A percentile compares a stretch with the other conserved stretches of the same genome.
Evolutionary conservation across 345 rosid genomes (phyloP).

Genomic region (Orychophragmus violaceus): DNA sequence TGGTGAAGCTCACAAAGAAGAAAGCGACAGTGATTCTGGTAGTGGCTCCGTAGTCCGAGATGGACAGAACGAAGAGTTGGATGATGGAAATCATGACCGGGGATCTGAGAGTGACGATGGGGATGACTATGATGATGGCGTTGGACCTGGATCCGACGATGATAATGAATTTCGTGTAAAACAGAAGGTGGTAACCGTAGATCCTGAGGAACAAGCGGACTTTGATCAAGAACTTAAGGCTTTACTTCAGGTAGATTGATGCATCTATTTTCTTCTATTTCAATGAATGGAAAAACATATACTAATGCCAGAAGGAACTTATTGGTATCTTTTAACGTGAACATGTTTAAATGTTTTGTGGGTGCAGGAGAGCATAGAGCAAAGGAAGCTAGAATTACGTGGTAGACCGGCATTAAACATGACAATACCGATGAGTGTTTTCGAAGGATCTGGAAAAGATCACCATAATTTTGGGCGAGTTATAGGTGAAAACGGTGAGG

Average conservation of each 20-base stretch:
- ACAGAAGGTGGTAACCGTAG: conserved; percentile 70
- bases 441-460: conserved; percentile 83
- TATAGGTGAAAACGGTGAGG: conserved; percentile 74
- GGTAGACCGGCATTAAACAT: conserved; percentile 84
- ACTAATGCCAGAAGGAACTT: too few relatives aligned
- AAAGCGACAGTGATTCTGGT: conserved; percentile 79
- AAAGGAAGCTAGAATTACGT: conserved; percentile 77
- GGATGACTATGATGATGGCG: conserved; percentile 64
- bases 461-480: conserved; percentile 64
- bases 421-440: conserved; percentile 88
- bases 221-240: conserved; percentile 92
- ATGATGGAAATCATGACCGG: conserved; percentile 73
- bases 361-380: conserved; percentile 97
- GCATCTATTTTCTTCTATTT: conserved; percentile 2
- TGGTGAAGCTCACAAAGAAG: conserved; percentile 63
- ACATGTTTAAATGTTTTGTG: conserved; percentile 19
- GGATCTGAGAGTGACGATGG: conserved; percentile 65
- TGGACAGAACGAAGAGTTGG: conserved; percentile 70
- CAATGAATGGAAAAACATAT: too few relatives aligned
- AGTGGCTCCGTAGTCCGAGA: conserved; percentile 67
- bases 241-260: conserved; percentile 58
- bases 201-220: conserved; percentile 69
- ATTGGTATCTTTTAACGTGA: neutral
- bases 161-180: conserved; percentile 85
- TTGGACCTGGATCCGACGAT: conserved; percentile 72